Base-by-base conservation (phyloP, 176 grass and related monocot genomes). In the Zea luxurians region DNA sequence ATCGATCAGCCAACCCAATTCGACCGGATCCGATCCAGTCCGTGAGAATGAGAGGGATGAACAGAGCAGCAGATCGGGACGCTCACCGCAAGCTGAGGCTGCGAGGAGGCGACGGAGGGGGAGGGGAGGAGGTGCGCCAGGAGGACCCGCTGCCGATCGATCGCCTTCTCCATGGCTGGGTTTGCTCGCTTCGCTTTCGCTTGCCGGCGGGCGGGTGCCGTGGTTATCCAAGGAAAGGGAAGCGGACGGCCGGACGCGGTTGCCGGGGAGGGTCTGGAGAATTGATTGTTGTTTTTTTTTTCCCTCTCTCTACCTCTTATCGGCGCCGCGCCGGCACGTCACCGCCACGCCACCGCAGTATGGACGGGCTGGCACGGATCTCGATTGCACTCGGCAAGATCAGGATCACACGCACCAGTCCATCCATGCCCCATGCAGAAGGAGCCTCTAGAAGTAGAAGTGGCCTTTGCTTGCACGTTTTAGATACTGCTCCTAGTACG, bases 101-200 rank as follows among this genome's bases (percentile, higher is more conserved):
- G 77, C 50, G 72, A 0, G 55, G 55, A 57, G 10, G 81, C 15
- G 35, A 82, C 59, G 44, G 55, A 16, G 7, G 16, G 3, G 58
- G 85, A 55, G 8, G 96, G 91, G 47, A 74, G 83, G 62, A 98
- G 91, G 68, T 98, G 96, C 44, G 83, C 87, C 77, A 92, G 85
- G 73, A 98, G 85, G 60, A 98, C 74, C 36, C 90, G 88, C 84
- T 98, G 96, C 70, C 96, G 83, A 18, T 92, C 71, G 85, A 98
- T 90, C 16, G 96, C 92, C 73, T 92, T 98, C 85, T 98, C 96
- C 96, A 98, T 97, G 64, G 59, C 75, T 42, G 10, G 1, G 2
- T 16, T 45, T 1, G 6, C 4, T n/a, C 3, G 37, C 46, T 37
- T 16, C 35, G 52, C 52, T 16, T 54, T 17, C 50, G 13, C 50